Percentiles rank a stretch among this genome's conserved stretches.
These are phyloP conservation scores for Chrysoporthe puriensis DNA, from an alignment of 2,329 filamentous ascomycete species.

Conservation along the genomic window DNA sequence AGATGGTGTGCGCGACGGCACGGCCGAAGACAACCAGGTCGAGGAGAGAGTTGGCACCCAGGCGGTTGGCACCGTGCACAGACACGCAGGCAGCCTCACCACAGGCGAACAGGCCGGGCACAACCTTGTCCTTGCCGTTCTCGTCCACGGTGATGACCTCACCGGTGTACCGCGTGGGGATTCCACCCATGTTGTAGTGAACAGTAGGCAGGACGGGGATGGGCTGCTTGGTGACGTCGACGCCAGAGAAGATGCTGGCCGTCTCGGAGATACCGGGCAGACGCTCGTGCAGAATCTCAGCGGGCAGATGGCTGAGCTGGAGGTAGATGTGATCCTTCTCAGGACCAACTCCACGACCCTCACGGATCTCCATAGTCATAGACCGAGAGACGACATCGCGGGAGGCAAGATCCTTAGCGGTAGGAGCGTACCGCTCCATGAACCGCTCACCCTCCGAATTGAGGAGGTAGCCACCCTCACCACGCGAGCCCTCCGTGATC, in stretches of 20 bases:
- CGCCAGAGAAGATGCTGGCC: slow-evolving; percentile 93
- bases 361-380: slow-evolving; percentile 98
- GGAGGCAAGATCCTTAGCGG: slow-evolving; percentile 94
- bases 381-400: slow-evolving; percentile 96
- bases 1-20: slow-evolving; percentile 95
- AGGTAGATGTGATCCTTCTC: slow-evolving; percentile 99
- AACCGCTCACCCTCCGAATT: slow-evolving; percentile 99
- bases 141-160: slow-evolving; percentile 91
- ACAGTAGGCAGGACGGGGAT: slow-evolving; percentile 96
- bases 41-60: slow-evolving; percentile 96
- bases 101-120: slow-evolving; percentile 93
- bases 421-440: slow-evolving; percentile 98
- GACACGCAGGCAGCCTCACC: slow-evolving; percentile 98
- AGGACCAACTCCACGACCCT: slow-evolving; percentile 93
- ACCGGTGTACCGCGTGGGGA: slow-evolving; percentile 95
- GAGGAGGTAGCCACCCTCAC: slow-evolving; percentile 96
- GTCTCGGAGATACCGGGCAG: slow-evolving; percentile 99
- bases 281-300: slow-evolving; percentile 92
- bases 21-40: slow-evolving; percentile 97
- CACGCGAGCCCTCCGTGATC: slow-evolving; percentile 97
- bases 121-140: slow-evolving; percentile 85
- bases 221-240: slow-evolving; percentile 95
- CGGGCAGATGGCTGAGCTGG: slow-evolving; percentile 91
- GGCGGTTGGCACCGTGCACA: slow-evolving; percentile 96
- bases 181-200: slow-evolving; percentile 99